phyloP scores from a whole-genome alignment of 495 filamentous ascomycete genomes.

The Lentithecium fluviatile region DNA sequence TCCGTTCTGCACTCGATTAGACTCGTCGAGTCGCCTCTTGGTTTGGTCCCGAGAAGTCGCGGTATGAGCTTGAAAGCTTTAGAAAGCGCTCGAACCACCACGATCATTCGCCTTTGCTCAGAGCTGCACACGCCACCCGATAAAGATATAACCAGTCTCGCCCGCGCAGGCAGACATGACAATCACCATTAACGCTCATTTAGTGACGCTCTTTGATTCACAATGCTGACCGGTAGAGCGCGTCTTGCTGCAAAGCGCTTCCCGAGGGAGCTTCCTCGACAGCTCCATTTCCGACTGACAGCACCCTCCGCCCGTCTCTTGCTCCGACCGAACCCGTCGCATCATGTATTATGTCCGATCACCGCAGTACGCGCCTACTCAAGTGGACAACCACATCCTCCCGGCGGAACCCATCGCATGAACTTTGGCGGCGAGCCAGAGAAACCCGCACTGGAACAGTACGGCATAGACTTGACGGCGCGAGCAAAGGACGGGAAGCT shows the following conservation, averaged over 20 bases:
- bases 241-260: conserved; percentile 38
- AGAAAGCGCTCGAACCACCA: conserved; percentile 32
- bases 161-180: background rate
- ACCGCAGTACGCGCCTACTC: conserved; percentile 60
- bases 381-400: conserved; percentile 76
- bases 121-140: background rate
- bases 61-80: background rate
- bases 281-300: conserved; percentile 9
- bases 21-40: background rate
- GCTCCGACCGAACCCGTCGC: background rate
- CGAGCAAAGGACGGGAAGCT: conserved; percentile 84
- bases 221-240: conserved; percentile 36
- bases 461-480: conserved; percentile 85
- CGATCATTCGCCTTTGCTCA: background rate
- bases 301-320: background rate
- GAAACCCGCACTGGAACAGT: conserved; percentile 85
- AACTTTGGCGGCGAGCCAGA: conserved; percentile 75
- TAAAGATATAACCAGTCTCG: conserved; percentile 8
- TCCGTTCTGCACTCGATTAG: no score
- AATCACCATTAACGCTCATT: background rate
- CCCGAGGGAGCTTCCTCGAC: conserved; percentile 30
- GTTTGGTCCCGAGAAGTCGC: background rate
- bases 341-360: conserved; percentile 6
- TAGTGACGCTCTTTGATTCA: background rate
- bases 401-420: conserved; percentile 92